These are phyloP conservation scores for Podila horticola DNA, from an alignment of 192 early-diverging fungal genomes.

Conservation along the genomic window DNA sequence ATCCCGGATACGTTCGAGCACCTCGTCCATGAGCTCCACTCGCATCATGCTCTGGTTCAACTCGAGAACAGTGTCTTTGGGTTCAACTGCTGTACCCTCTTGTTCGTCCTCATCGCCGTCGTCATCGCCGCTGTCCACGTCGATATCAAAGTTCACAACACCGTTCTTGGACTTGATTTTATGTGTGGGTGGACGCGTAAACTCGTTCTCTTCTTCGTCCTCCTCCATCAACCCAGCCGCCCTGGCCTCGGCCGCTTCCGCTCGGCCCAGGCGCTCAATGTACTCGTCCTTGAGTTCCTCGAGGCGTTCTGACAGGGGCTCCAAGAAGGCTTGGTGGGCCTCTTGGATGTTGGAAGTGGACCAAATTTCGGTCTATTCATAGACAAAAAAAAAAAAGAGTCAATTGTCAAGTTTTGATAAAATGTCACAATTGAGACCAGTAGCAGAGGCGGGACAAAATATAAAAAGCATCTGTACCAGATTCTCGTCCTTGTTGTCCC, in stretches of 20 bases:
- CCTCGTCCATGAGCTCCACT: constrained; percentile 41
- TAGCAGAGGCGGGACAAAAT: background rate
- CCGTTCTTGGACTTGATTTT: constrained; percentile 38
- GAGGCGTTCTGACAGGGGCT: constrained; percentile 29
- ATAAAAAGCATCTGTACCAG: constrained; percentile 38
- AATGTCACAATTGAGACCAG: too few relatives aligned
- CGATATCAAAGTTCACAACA: constrained; percentile 49
- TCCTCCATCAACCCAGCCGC: constrained; percentile 3
- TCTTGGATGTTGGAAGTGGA: constrained; percentile 20
- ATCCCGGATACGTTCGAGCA: constrained; percentile 36
- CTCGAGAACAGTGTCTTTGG: constrained; percentile 21
- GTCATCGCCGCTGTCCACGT: constrained; percentile 25
- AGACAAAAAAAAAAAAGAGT: background rate
- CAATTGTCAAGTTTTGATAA: background rate
- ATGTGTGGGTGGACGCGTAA: background rate
- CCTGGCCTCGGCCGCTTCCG: constrained; percentile 9
- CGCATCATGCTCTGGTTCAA: constrained; percentile 43
- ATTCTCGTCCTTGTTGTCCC: constrained; percentile 53
- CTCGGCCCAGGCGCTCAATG: constrained; percentile 24
- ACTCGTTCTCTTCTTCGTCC: background rate
- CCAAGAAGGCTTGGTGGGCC: constrained; percentile 38
- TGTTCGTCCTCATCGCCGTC: constrained; percentile 7
- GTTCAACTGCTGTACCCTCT: background rate
- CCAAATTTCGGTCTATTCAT: constrained; percentile 51
- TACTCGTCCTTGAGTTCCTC: constrained; percentile 40